Percentiles rank a stretch among this genome's conserved stretches.
phyloP scores from a whole-genome alignment of 208 protist species.

The Leishmania turanica region DNA sequence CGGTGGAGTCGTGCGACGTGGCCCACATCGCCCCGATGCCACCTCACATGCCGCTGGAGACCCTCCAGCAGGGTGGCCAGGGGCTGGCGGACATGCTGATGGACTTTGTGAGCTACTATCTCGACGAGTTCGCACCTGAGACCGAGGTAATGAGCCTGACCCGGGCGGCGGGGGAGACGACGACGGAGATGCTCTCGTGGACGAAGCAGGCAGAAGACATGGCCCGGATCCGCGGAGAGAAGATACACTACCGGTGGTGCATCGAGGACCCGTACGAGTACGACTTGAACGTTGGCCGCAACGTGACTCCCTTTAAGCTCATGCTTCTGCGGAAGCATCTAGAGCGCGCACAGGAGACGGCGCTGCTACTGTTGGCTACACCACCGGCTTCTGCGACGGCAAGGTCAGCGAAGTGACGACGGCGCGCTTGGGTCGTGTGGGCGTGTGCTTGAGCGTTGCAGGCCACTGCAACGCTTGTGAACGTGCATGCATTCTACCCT shows the following conservation, averaged over 20 bases:
- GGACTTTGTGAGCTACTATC: constrained; percentile 84
- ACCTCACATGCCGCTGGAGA: constrained; percentile 29
- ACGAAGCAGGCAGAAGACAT: constrained; percentile 78
- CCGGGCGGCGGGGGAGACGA: constrained; percentile 45
- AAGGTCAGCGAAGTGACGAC: background rate
- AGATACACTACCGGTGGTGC: constrained; percentile 85
- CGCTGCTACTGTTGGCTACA: constrained; percentile 41
- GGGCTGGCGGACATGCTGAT: constrained; percentile 65
- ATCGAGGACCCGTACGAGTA: constrained; percentile 93
- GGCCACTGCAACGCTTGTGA: too few species aligned
- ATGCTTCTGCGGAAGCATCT: constrained; percentile 78
- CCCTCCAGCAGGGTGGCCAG: constrained; percentile 20
- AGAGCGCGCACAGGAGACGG: constrained; percentile 64
- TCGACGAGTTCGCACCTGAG: constrained; percentile 67
- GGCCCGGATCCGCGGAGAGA: constrained; percentile 74
- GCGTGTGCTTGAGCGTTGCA: background rate
- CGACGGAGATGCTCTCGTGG: constrained; percentile 74
- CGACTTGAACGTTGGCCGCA: constrained; percentile 87
- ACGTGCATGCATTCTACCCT: background rate
- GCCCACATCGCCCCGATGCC: constrained; percentile 38
- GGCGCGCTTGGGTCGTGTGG: background rate
- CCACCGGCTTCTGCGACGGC: background rate
- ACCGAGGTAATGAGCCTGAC: constrained; percentile 76
- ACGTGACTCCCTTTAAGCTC: constrained; percentile 86
- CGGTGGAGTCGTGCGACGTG: constrained; percentile 51